Percentiles rank a stretch among this genome's conserved stretches.
These are phyloP conservation scores for Zoysia pacifica DNA, from an alignment of 176 grass and related monocot genomes.

Conservation along the genomic window DNA sequence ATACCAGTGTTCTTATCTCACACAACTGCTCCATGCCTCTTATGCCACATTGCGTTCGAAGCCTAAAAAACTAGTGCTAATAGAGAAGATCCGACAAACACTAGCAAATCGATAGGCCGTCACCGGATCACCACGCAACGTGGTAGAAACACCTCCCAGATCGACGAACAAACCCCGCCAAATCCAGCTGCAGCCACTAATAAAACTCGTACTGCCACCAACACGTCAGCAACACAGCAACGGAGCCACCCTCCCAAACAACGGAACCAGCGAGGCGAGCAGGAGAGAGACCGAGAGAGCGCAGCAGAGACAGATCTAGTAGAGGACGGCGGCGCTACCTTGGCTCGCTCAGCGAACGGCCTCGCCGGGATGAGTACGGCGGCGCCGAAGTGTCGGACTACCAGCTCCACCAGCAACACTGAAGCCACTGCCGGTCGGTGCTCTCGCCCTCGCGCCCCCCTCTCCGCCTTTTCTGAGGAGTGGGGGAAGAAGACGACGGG, in stretches of 20 bases:
- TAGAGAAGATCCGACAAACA: neutral
- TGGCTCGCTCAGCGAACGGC: neutral
- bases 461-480: conserved; percentile 41
- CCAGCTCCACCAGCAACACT: neutral
- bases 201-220: neutral
- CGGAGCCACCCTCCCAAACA: neutral
- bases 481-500: conserved; percentile 41
- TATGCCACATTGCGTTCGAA: neutral
- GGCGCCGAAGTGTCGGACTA: conserved; percentile 25
- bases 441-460: conserved; percentile 6
- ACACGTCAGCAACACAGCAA: neutral
- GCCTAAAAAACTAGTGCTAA: neutral
- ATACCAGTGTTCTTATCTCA: neutral
- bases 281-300: neutral
- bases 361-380: neutral
- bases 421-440: neutral
- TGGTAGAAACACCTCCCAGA: conserved; percentile 34
- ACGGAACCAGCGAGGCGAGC: neutral
- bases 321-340: conserved; percentile 24
- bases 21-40: neutral
- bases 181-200: neutral
- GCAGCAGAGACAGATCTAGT: conserved; percentile 32
- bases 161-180: conserved; percentile 12
- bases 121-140: neutral
- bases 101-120: neutral